These are phyloP conservation scores for Aureobasidium sp. DNA, from an alignment of 2,329 filamentous ascomycete species.

Conservation along the genomic window DNA sequence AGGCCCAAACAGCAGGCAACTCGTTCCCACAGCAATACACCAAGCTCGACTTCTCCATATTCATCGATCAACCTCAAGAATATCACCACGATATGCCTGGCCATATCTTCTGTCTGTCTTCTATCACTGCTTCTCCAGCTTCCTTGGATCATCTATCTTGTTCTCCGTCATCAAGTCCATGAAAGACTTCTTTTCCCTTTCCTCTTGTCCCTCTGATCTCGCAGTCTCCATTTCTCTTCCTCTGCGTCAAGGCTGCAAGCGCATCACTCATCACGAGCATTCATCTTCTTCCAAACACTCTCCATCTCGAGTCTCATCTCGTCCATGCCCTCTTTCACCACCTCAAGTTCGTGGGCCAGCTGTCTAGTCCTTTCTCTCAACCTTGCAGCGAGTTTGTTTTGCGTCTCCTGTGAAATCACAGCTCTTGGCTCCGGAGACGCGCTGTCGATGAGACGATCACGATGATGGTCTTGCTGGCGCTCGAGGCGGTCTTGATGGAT, in stretches of 20 bases:
- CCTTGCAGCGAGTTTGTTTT: not conserved
- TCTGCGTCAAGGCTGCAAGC: not conserved
- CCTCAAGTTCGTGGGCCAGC: not conserved
- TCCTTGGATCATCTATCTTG: not conserved
- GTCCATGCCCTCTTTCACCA: not conserved
- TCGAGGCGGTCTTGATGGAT: not conserved
- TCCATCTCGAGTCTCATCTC: not conserved
- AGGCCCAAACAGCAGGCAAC: not conserved
- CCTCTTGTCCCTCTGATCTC: not conserved
- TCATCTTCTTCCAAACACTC: not conserved
- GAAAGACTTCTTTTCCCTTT: not conserved
- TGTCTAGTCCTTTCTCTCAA: not conserved
- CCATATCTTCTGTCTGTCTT: too few species aligned
- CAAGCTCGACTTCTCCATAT: not conserved
- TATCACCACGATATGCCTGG: too few species aligned
- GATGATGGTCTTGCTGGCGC: not conserved
- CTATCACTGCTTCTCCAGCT: too few species aligned
- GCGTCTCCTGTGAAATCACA: not conserved
- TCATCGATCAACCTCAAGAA: not conserved
- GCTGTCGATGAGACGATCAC: not conserved
- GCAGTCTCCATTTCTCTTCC: not conserved
- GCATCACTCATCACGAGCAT: not conserved
- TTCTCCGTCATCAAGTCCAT: not conserved
- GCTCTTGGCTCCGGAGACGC: not conserved
- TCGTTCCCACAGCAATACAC: not conserved